Evolutionary conservation across 768 basidiomycete genomes (phyloP).

Genomic region (Rhodotorula kratochvilovae): DNA sequence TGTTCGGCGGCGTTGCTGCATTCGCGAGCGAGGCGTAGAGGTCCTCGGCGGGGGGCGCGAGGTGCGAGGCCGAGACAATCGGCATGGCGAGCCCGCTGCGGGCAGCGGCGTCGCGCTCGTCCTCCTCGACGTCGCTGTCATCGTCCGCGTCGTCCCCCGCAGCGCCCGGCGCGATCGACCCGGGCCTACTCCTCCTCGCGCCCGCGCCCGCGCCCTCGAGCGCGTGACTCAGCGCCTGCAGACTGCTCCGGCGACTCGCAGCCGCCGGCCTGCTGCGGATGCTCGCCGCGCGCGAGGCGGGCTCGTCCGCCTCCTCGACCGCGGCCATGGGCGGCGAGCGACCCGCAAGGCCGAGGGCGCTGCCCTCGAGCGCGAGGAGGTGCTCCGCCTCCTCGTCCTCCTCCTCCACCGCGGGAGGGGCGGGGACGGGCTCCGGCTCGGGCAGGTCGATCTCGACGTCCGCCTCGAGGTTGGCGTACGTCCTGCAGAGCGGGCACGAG

Average conservation of each 20-base stretch:
- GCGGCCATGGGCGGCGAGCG: constrained; percentile 15
- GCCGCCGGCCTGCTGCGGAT: constrained; percentile 22
- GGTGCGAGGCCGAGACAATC: constrained; percentile 5
- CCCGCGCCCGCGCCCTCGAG: background rate
- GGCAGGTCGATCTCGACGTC: constrained; percentile 72
- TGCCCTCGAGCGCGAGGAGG: background rate
- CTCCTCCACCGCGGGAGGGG: background rate
- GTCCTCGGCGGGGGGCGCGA: constrained; percentile 16
- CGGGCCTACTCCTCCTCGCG: constrained; percentile 5
- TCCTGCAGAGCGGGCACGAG: constrained; percentile 89
- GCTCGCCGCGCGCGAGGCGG: constrained; percentile 16
- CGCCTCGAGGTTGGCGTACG: constrained; percentile 89
- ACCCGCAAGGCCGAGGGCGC: constrained; percentile 14
- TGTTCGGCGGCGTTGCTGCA: constrained; percentile 49
- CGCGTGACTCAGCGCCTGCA: background rate
- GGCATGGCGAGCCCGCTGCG: background rate
- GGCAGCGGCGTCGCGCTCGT: background rate
- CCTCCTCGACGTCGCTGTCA: background rate
- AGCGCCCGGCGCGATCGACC: constrained; percentile 4
- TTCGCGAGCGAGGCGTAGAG: constrained; percentile 32
- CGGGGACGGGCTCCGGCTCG: constrained; percentile 26
- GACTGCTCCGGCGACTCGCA: background rate
- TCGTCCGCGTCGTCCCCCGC: background rate
- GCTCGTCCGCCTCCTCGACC: constrained; percentile 28
- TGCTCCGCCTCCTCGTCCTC: background rate